phyloP scores from a whole-genome alignment of 371 early-diverging fungal species.

The Mucor irregularis region DNA sequence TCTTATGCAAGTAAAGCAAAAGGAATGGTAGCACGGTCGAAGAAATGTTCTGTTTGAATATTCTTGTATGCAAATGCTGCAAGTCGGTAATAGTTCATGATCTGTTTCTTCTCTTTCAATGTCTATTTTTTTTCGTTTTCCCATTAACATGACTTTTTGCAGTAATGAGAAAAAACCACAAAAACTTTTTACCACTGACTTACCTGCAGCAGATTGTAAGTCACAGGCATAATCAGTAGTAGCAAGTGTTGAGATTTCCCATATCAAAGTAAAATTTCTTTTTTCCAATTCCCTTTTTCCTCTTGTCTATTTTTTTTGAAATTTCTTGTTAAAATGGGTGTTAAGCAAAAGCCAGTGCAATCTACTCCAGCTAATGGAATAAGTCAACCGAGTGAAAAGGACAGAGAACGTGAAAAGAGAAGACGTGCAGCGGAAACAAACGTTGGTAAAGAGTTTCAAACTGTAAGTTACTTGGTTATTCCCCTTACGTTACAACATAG shows the following conservation, averaged over 20 bases:
- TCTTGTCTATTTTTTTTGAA: slow-evolving; percentile 1
- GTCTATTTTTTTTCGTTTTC: slow-evolving; percentile 3
- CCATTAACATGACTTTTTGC: neutral
- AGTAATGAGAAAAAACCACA: neutral
- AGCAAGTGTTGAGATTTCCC: too few relatives aligned
- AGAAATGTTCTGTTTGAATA: slow-evolving; percentile 52
- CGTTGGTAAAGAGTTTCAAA: slow-evolving; percentile 54
- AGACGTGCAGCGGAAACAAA: slow-evolving; percentile 36
- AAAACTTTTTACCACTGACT: neutral
- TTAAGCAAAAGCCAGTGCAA: slow-evolving; percentile 36
- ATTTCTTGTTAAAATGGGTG: slow-evolving; percentile 24
- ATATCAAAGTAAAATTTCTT: neutral
- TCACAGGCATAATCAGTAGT: too few relatives aligned
- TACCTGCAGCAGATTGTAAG: neutral
- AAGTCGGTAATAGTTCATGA: slow-evolving; percentile 23
- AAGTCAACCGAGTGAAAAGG: slow-evolving; percentile 26
- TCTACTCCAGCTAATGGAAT: slow-evolving; percentile 14
- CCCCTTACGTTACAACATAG: neutral
- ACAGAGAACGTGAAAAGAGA: slow-evolving; percentile 48
- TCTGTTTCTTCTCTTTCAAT: neutral
- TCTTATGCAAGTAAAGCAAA: slow-evolving; percentile 61
- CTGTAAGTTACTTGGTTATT: slow-evolving; percentile 35
- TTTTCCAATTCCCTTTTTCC: neutral
- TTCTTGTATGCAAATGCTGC: slow-evolving; percentile 61
- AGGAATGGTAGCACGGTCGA: slow-evolving; percentile 64